Evolutionary conservation across 2,329 filamentous ascomycete species (phyloP), one percentile per base, ranked within the genome.

Genomic region (Sarocladium oryzae): DNA sequence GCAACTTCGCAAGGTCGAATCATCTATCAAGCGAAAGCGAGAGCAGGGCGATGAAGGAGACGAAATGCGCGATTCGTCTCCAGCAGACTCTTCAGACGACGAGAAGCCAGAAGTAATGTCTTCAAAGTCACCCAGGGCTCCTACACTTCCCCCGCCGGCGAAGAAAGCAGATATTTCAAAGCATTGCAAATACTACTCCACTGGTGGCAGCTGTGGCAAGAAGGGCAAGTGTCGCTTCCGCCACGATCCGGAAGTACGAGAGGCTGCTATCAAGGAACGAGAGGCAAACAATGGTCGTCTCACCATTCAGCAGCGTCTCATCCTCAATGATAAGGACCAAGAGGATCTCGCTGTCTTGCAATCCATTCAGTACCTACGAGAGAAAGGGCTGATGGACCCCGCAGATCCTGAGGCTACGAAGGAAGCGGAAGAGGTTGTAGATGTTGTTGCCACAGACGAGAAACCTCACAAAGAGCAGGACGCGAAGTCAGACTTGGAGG

Each of bases 191-290:
- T 86, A 86, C 66, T 86, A 79, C 63, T 83, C 82, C 35, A 85
- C 82, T 50, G 82, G 82, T 57, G 82, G 82, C 54, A 82, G 74
- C 53, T 86, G 82, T 67, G 82, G 82, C 50, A 86, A 86, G 75
- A 84, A 84, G 77, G 80, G 81, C 80, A 85, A 85, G 81, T 86
- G 82, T 72, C 82, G 82, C 69, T 86, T 86, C 68, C 80, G 84
- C 56, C 82, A 86, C 64, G 82, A 86, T 62, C 75, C 77, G 16
- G 76, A 78, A 55, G 77, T 83, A 53, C 75, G 82, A 57, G 79
- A 82, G 60, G 79, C 79, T 56, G 82, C 82, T 52, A 71, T 85
- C 46, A 77, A 75, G 60, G 82, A 85, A 62, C 77, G 81, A 53
- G 81, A 82, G 59, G 73, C 75, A 59, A 85, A 85, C 58, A 80